Evolutionary conservation across 768 basidiomycete genomes (phyloP).

Genomic region (Candolleomyces eurysporus): DNA sequence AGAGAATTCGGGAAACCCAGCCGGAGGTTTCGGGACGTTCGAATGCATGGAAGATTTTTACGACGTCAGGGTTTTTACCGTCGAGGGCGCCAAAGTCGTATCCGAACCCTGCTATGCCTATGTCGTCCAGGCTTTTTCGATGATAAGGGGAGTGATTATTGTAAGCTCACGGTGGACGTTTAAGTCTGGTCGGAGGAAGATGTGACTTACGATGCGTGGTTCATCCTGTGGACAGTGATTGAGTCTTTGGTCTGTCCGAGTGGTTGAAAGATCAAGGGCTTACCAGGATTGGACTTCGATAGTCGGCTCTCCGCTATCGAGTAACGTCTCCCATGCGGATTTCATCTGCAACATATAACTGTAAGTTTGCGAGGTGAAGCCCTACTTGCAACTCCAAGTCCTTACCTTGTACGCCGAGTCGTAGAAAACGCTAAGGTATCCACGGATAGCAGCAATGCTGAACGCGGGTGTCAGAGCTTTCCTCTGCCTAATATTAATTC

Average conservation of each 20-base stretch:
- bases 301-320: conserved; percentile 29
- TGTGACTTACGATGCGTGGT: conserved; percentile 36
- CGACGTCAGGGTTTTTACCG: conserved; percentile 41
- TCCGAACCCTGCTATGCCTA: conserved; percentile 60
- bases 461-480: conserved; percentile 52
- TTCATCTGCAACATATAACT: conserved; percentile 26
- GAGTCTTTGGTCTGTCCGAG: no score
- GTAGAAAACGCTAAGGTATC: conserved; percentile 44
- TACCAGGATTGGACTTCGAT: conserved; percentile 52
- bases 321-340: conserved; percentile 23
- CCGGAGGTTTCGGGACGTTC: conserved; percentile 20
- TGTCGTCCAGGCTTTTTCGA: conserved; percentile 46
- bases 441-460: conserved; percentile 49
- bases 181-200: no score
- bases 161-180: no score
- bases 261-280: conserved; percentile 2
- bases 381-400: neutral
- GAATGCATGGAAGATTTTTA: conserved; percentile 39
- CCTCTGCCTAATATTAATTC: conserved; percentile 34
- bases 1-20: conserved; percentile 25
- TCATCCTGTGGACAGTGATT: conserved; percentile 34
- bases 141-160: no score
- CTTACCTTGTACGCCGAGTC: conserved; percentile 50
- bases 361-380: no score
- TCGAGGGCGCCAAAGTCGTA: conserved; percentile 55